Percentiles rank a stretch among this genome's conserved stretches.
Conservation (phyloP, 2,329 filamentous ascomycete genomes). For the Sporothrix curviconia region DNA sequence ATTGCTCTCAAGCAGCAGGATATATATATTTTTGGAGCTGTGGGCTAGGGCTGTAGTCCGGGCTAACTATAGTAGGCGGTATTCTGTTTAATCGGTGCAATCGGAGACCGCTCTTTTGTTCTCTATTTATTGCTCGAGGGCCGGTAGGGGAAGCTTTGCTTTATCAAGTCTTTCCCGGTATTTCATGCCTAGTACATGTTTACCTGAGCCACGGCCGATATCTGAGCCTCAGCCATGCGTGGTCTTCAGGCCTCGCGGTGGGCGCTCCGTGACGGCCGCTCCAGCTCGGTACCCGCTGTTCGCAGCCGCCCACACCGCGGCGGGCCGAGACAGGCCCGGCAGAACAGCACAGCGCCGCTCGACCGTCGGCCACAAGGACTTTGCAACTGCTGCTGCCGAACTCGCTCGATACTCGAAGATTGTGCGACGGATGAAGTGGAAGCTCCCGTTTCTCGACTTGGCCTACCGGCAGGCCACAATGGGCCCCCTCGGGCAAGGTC, state of each 20-base stretch:
- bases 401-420: constrained; percentile 55
- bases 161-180: neutral
- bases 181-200: no score
- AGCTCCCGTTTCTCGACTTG: constrained; percentile 51
- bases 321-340: neutral
- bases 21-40: no score
- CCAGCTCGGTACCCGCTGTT: constrained; percentile 13
- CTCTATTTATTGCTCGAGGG: no score
- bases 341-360: neutral
- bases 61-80: no score
- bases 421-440: constrained; percentile 56
- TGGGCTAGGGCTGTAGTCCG: no score
- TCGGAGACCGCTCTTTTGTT: no score
- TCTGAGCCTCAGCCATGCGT: constrained; percentile 1
- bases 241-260: constrained; percentile 18
- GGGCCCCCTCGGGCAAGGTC: constrained; percentile 19
- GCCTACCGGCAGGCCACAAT: constrained; percentile 45
- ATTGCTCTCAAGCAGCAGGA: no score
- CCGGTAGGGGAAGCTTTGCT: no score
- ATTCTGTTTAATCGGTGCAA: no score
- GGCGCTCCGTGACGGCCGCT: constrained; percentile 9
- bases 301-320: neutral
- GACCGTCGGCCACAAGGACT: neutral
- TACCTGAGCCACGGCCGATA: no score
- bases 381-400: constrained; percentile 28